Percentiles rank a stretch among this genome's conserved stretches.
These are phyloP conservation scores for Aspergillus pseudoterreus DNA, from an alignment of 2,329 filamentous ascomycete genomes.

Conservation along the genomic window DNA sequence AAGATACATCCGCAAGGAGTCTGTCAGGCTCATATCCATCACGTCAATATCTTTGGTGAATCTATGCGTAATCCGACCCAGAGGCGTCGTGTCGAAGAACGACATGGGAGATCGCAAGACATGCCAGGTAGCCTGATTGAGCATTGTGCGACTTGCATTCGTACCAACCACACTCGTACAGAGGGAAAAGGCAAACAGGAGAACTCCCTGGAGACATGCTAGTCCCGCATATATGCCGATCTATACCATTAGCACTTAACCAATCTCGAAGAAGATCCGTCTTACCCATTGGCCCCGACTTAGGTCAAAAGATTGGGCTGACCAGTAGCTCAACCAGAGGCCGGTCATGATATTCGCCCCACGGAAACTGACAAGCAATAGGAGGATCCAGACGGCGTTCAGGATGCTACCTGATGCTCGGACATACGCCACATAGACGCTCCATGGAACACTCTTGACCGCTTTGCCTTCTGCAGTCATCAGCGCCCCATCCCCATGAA, in stretches of 20 bases:
- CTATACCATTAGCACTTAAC: slow-evolving; percentile 45
- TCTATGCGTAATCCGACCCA: slow-evolving; percentile 92
- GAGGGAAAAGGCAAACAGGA: slow-evolving; percentile 63
- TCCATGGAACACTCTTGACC: slow-evolving; percentile 72
- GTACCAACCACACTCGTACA: slow-evolving; percentile 68
- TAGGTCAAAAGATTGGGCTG: slow-evolving; percentile 66
- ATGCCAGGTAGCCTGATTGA: slow-evolving; percentile 72
- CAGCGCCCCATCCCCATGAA: no score
- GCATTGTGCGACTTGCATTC: slow-evolving; percentile 73
- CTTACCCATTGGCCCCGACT: slow-evolving; percentile 48
- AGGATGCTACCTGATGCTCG: slow-evolving; percentile 67
- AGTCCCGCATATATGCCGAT: slow-evolving; percentile 68
- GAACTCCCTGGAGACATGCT: slow-evolving; percentile 58
- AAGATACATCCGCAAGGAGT: slow-evolving; percentile 90
- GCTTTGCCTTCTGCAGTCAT: slow-evolving; percentile 46
- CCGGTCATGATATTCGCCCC: slow-evolving; percentile 83
- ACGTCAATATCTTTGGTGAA: slow-evolving; percentile 95
- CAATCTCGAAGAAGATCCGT: no score
- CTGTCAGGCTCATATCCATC: slow-evolving; percentile 89
- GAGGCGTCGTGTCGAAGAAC: slow-evolving; percentile 95
- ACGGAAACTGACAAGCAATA: slow-evolving; percentile 68
- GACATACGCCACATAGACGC: slow-evolving; percentile 74
- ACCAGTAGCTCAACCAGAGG: slow-evolving; percentile 94
- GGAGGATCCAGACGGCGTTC: slow-evolving; percentile 56
- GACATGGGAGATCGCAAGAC: slow-evolving; percentile 71